phyloP scores from a whole-genome alignment of 192 early-diverging fungal genomes.

The Piromyces finnis region DNA sequence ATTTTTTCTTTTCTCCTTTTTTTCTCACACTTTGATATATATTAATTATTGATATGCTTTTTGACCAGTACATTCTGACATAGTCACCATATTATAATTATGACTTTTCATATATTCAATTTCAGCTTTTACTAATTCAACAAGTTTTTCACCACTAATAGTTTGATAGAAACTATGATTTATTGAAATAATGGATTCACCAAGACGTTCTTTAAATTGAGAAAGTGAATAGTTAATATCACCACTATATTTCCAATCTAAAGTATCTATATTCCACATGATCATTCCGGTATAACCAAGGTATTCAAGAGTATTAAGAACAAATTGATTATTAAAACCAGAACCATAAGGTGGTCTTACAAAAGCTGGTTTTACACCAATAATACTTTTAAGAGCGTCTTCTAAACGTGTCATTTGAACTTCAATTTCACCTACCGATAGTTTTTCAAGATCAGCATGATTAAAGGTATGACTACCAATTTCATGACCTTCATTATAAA shows the following conservation, averaged over 20 bases:
- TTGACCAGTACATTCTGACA: neutral
- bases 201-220: neutral
- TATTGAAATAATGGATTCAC: neutral
- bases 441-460: constrained; percentile 9
- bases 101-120: neutral
- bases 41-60: neutral
- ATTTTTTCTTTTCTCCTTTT: neutral
- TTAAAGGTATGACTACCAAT: constrained; percentile 28
- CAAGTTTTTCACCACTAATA: neutral
- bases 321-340: neutral
- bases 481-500: constrained; percentile 17
- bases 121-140: neutral
- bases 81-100: neutral
- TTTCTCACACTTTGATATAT: too few species aligned
- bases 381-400: constrained; percentile 14
- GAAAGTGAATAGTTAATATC: neutral
- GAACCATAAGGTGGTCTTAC: constrained; percentile 29
- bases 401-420: constrained; percentile 10
- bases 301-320: neutral
- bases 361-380: constrained; percentile 18
- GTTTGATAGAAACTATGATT: neutral
- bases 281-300: neutral
- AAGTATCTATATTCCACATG: neutral
- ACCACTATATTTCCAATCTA: neutral
- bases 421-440: neutral